A percentile compares a stretch with the other conserved stretches of the same genome.
Conservation (phyloP, 2,329 filamentous ascomycete species). For the Magnaporthales sp. region DNA sequence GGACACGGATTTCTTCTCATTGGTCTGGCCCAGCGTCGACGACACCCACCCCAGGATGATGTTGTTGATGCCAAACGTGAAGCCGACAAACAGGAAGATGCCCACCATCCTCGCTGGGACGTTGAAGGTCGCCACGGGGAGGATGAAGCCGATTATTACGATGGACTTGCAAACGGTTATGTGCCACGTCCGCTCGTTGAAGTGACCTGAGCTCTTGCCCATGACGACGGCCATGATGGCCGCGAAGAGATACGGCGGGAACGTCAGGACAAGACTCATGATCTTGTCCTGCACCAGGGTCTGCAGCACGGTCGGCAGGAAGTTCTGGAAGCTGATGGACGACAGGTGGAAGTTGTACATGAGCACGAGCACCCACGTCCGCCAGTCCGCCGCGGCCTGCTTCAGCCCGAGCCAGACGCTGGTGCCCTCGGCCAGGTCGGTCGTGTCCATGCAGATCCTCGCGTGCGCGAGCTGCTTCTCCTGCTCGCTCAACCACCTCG, state of each 20-base stretch:
- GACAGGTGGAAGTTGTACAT: conserved; percentile 11
- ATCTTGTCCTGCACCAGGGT: conserved; percentile 14
- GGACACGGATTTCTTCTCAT: conserved; percentile 36
- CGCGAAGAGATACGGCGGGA: conserved; percentile 17
- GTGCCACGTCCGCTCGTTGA: conserved; percentile 7
- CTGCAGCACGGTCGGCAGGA: conserved; percentile 15
- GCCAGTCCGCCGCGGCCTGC: conserved; percentile 14
- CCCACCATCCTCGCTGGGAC: not conserved
- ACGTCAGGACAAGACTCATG: conserved; percentile 21
- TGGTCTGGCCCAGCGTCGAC: conserved; percentile 30
- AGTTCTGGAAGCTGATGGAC: conserved; percentile 8
- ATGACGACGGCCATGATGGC: conserved; percentile 7
- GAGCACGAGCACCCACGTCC: conserved; percentile 16
- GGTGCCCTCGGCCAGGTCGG: not conserved
- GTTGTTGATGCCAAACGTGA: conserved; percentile 30
- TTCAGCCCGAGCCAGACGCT: conserved; percentile 11
- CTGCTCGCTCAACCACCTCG: not conserved
- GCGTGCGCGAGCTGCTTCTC: conserved; percentile 1
- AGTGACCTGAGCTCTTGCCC: conserved; percentile 1
- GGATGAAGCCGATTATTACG: conserved; percentile 5
- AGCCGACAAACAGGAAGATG: conserved; percentile 29
- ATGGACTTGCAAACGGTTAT: conserved; percentile 4
- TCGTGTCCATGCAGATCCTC: conserved; percentile 16
- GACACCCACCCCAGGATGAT: conserved; percentile 35
- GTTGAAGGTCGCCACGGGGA: not conserved